These are phyloP conservation scores for Candida golubevii DNA, from an alignment of 805 yeast species.

Conservation along the genomic window DNA sequence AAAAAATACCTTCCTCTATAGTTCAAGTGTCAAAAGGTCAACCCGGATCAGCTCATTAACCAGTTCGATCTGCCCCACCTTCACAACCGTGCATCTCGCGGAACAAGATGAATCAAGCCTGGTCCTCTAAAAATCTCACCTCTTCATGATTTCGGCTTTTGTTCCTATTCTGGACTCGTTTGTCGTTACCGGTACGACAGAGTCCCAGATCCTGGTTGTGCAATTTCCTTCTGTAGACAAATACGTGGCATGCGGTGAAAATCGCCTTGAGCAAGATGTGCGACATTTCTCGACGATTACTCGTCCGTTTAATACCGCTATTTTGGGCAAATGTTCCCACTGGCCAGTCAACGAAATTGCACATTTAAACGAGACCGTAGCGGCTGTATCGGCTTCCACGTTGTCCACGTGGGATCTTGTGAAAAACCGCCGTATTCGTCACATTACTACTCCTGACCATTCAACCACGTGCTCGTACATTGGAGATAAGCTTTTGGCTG, in stretches of 20 bases:
- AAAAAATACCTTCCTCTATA: no score
- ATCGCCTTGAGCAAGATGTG: not conserved
- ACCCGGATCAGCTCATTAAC: no score
- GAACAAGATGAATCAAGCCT: no score
- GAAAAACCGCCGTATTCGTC: slow-evolving; percentile 8
- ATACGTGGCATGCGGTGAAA: not conserved
- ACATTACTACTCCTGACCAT: slow-evolving; percentile 9
- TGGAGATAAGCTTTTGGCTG: slow-evolving; percentile 11
- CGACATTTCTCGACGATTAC: not conserved
- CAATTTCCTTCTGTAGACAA: slow-evolving; percentile 3
- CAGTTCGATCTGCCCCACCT: no score
- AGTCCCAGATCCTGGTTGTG: slow-evolving; percentile 9
- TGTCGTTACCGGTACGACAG: slow-evolving; percentile 13
- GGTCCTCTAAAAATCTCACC: no score
- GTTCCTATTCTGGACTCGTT: slow-evolving; percentile 12
- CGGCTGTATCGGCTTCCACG: slow-evolving; percentile 12
- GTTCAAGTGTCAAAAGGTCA: no score
- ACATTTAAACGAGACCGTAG: slow-evolving; percentile 2
- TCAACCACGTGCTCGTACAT: slow-evolving; percentile 10
- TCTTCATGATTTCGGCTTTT: slow-evolving; percentile 11
- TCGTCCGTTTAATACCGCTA: slow-evolving; percentile 3
- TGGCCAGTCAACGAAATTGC: slow-evolving; percentile 12
- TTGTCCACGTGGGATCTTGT: slow-evolving; percentile 16
- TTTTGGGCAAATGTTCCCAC: slow-evolving; percentile 17
- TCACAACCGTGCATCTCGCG: no score